Percentiles rank a stretch among this genome's conserved stretches.
phyloP scores from a whole-genome alignment of 768 basidiomycete species.

The Austroboletus festivus region DNA sequence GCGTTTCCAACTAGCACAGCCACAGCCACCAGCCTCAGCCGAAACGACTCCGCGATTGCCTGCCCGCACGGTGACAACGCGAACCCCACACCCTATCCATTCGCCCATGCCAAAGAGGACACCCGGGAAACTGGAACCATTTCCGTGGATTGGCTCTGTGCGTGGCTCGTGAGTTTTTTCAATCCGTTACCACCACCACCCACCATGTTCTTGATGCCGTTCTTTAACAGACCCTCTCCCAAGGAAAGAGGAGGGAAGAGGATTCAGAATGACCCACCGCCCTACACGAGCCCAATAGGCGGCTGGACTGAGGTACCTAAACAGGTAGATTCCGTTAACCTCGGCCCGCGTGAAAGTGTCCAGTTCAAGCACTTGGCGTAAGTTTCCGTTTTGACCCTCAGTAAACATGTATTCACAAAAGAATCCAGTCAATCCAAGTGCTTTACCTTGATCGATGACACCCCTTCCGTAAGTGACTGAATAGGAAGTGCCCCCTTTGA shows the following conservation, averaged over 20 bases:
- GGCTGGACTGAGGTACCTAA: conserved; percentile 15
- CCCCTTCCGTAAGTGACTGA: conserved; percentile 13
- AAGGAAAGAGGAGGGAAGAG: not conserved
- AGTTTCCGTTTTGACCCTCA: not conserved
- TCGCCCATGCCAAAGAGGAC: not conserved
- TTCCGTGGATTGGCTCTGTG: conserved; percentile 3
- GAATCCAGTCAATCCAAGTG: conserved; percentile 16
- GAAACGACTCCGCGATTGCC: not conserved
- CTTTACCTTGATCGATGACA: conserved; percentile 24
- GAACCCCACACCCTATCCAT: not conserved
- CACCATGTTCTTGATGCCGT: not conserved
- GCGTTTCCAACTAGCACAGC: conserved; percentile 11
- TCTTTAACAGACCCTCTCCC: conserved; percentile 1
- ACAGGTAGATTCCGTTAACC: conserved; percentile 1
- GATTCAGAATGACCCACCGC: conserved; percentile 5
- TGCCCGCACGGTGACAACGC: not conserved
- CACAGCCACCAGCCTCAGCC: not conserved
- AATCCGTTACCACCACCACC: not conserved
- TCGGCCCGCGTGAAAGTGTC: conserved; percentile 12
- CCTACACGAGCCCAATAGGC: conserved; percentile 11
- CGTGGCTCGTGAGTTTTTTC: conserved; percentile 9
- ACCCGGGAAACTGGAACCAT: not conserved
- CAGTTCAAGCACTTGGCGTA: conserved; percentile 19
- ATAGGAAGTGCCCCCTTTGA: not conserved
- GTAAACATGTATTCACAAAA: conserved; percentile 1